Conservation (phyloP, 306 rosid species). For the Hylodesmum podocarpum region DNA sequence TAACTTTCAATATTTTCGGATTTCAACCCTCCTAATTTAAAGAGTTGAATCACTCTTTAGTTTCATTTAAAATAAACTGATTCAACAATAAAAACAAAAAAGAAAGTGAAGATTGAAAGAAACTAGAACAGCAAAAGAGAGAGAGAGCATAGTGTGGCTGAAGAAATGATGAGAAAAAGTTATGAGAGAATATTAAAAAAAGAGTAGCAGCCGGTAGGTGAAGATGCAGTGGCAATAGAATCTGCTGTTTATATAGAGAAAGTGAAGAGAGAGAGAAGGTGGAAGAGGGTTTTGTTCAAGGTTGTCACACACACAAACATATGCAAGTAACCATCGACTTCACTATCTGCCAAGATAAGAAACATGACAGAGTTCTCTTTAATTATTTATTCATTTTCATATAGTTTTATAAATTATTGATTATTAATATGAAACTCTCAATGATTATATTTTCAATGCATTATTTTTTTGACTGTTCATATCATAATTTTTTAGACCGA, state of each 20-base stretch:
- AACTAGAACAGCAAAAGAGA: background rate
- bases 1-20: too few species aligned
- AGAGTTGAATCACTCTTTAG: background rate
- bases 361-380: too few species aligned
- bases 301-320: slow-evolving; percentile 25
- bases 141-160: background rate
- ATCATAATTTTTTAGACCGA: background rate
- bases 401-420: background rate
- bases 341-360: background rate
- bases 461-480: too few species aligned
- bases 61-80: background rate
- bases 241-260: background rate
- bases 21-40: too few species aligned
- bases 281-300: slow-evolving; percentile 32
- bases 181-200: background rate
- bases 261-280: background rate
- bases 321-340: background rate
- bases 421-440: background rate
- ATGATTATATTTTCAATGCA: background rate
- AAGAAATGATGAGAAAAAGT: background rate
- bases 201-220: background rate
- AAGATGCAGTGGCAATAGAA: slow-evolving; percentile 6
- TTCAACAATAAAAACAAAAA: background rate
- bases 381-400: too few species aligned
- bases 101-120: background rate